Evolutionary conservation across 2,329 filamentous ascomycete species (phyloP), one percentile per base, ranked within the genome.

Genomic region (Xylaria multiplex): DNA sequence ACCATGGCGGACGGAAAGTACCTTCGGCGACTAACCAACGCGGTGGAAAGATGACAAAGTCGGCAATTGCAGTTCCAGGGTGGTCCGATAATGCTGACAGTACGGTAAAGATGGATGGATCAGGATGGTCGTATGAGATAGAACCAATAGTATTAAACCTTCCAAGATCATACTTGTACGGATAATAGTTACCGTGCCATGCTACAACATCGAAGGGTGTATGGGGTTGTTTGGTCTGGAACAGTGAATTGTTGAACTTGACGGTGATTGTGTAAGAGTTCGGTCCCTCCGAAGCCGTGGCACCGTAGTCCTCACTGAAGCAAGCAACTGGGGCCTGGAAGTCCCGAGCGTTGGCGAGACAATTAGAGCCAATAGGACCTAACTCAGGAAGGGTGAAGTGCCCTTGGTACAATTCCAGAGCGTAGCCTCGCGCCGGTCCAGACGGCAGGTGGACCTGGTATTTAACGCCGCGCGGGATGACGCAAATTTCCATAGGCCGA

Each of bases 161-260:
- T 46, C 87, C 88, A 0, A 91, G 81, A 70, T 91, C 89, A 75
- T 91, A 91, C 76, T 91, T 91, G 80, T 88, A 91, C 0, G 89
- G 89, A 67, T 88, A 88, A 76, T 91, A 91, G 66, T 86, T 88
- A 19, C 89, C 89, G 71, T 91, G 89, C 88, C 89, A 91, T n/a
- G 87, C 88, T 13, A 91, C 89, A 3, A 91, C 83, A 70, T 91
- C 88, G 72, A 90, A 91, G 0, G 89, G 89, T 0, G 86, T 88
- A 74, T 91, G 89, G 6, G 82, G 78, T 75, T 91, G 89, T 52
- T 79, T 83, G 27, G 87, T 86, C 16, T 81, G 80, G 77, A 90
- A 91, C 53, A 91, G 82, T 49, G 84, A 83, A 69, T 89, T 87
- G 69, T 86, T 86, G 72, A 89, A 89, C 72, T 90, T 90, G 71